Base-by-base conservation (phyloP, 352 stramenopile species). In the Pythium chondricola region DNA sequence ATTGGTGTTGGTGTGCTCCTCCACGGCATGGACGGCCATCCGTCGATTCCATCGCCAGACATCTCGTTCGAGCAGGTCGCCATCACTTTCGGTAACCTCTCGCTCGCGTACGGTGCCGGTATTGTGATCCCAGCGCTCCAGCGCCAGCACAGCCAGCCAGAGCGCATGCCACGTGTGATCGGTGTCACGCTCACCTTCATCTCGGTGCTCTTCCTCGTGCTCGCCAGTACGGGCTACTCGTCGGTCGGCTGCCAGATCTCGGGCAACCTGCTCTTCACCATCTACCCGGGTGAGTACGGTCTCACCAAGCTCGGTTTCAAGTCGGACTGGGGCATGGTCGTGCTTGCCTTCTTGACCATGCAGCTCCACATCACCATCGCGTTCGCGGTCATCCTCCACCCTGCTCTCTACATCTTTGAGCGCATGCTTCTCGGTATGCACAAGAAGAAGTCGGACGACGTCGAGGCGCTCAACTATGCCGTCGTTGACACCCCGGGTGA, bases 241-340 rank as follows among this genome's bases (percentile, higher is more conserved):
- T 64, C 64, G 2, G 60, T 82, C 4, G 75, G 75, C 6, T 85
- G 75, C 56, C 75, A 85, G 58, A 84, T 87, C 45, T 68, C 65
- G 9, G 68, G 72, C 27, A 87, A 87, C 60, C 40, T 88, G 52
- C 60, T 85, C 9, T 88, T 83, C 51, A 71, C 71, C 10, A 83
- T 88, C 40, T 81, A 69, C 61, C 65, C 66, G 8, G 46, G 49
- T 21, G 29, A 0, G 37, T 73, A 48, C 30, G 66, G 41, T 3
- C 30, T 74, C 18, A 61, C 63, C 4, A 52, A 41, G 24, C 46
- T 71, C 24, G 65, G 65, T 14, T 75, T 61, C 8, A 14, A 27
- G 4, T 60, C 65, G 18, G 50, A 56, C 58, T 63, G 41, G 42
- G 69, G 50, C 56, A 61, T 54, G 25, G 54, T 62, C 24, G 49